Evolutionary conservation across 108 stramenopile species (phyloP).

Genomic region (Fistulifera solaris): DNA sequence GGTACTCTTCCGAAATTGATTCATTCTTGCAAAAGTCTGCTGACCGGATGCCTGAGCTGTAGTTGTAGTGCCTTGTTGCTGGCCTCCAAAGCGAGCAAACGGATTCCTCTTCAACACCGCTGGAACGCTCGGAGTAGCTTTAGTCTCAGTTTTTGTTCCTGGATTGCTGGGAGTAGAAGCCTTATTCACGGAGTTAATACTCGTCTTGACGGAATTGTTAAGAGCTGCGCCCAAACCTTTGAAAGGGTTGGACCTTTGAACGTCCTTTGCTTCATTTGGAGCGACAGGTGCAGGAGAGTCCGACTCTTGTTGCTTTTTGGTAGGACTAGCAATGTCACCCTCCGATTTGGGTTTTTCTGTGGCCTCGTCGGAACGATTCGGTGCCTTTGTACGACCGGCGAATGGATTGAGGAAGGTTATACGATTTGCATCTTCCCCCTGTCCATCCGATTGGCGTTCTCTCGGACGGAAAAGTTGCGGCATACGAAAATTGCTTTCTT

Average conservation of each 20-base stretch:
- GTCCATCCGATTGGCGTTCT: not conserved
- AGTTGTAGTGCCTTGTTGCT: too few relatives aligned
- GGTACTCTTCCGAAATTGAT: constrained; percentile 20
- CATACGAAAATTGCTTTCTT: constrained; percentile 1
- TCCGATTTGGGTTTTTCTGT: too few relatives aligned
- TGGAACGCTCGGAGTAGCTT: not conserved
- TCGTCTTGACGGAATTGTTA: constrained; percentile 14
- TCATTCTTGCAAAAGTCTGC: constrained; percentile 14
- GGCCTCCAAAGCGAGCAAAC: constrained; percentile 16
- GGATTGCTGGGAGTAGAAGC: not conserved
- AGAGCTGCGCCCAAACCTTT: constrained; percentile 18
- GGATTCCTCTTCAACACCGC: constrained; percentile 4
- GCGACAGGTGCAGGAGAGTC: too few relatives aligned
- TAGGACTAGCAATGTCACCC: too few relatives aligned
- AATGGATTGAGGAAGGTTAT: constrained; percentile 15
- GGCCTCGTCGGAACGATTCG: too few relatives aligned
- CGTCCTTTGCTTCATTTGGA: too few relatives aligned
- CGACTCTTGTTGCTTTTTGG: too few relatives aligned
- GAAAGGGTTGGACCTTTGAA: constrained; percentile 1
- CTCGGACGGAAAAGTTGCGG: not conserved
- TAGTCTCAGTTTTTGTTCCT: not conserved
- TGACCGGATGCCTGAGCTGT: constrained; percentile 4
- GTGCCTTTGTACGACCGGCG: not conserved
- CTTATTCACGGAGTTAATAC: too few relatives aligned
- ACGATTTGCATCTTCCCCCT: not conserved